Evolutionary conservation across 352 stramenopile species (phyloP), one percentile per base, ranked within the genome.

Genomic region (Phytophthora hybrid): DNA sequence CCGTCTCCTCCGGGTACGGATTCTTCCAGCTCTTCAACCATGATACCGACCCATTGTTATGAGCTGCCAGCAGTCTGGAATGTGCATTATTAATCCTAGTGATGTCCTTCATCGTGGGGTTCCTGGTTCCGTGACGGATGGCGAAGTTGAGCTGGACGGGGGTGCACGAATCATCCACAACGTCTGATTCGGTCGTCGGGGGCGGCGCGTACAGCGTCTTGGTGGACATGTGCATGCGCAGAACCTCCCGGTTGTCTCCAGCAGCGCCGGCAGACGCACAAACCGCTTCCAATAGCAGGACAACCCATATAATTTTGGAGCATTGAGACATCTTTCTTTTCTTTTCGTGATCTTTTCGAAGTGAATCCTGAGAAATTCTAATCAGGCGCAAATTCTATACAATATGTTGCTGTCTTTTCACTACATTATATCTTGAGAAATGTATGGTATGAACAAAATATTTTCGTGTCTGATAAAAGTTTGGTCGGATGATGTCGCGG

Each of bases 91-190:
- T 65, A 49, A 94, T 95, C 53, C 84, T 74, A 8, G 44, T 76
- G 32, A 96, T 94, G 65, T 93, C 86, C 51, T 96, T 96, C 66
- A 84, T 82, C 5, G 89, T 96, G 19, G 89, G 89, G 64, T 84
- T 93, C 46, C 89, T 83, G 18, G 87, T 96, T 62, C 89, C 89
- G 58, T 96, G 89, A 21, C 89, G 87, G 46, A 96, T 73, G 10
- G 88, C 89, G 55, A 83, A 92, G 65, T 96, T 96, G 58, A 94
- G 78, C 49, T 96, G 89, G 10, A 90, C 62, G 8, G 84, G 82
- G 4, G 16, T 53, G 63, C 89, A 96, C 34, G 54, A 52, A 29
- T 61, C 59, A 6, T 65, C 44, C 14, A 47, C 10, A 26, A 46
- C 62, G 1, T 59, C 26, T 44, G 56, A 31, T 73, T 65, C 61